Percentiles rank a stretch among this genome's conserved stretches.
phyloP scores from a whole-genome alignment of 176 grass and related monocot genomes.

The Echinochloa phyllopogon region DNA sequence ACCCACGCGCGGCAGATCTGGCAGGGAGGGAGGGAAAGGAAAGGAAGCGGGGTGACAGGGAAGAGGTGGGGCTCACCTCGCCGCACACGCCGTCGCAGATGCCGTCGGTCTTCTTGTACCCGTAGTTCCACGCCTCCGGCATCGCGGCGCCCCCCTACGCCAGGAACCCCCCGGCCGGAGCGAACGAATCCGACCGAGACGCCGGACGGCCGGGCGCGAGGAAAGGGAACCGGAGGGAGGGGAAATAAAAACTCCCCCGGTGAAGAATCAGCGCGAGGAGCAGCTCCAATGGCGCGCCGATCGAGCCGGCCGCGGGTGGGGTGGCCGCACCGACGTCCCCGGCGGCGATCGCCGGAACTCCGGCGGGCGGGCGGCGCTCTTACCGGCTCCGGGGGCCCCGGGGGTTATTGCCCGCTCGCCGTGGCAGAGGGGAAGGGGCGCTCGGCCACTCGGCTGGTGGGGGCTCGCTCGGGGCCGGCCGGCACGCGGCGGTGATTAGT shows the following conservation, averaged over 20 bases:
- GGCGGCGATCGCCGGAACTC: slow-evolving; percentile 41
- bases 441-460: neutral
- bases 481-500: slow-evolving; percentile 4
- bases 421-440: neutral
- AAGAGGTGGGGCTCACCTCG: slow-evolving; percentile 53
- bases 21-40: neutral
- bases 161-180: neutral
- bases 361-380: slow-evolving; percentile 19
- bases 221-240: neutral
- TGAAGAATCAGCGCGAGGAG: neutral
- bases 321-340: neutral
- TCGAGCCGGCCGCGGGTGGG: neutral
- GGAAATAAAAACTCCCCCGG: neutral
- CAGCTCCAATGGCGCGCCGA: slow-evolving; percentile 41
- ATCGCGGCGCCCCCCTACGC: slow-evolving; percentile 37
- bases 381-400: slow-evolving; percentile 8
- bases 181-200: slow-evolving; percentile 29
- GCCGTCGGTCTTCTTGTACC: slow-evolving; percentile 83
- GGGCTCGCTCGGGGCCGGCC: too few relatives aligned
- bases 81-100: slow-evolving; percentile 77
- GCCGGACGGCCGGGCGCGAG: neutral
- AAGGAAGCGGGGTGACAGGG: neutral
- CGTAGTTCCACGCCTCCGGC: slow-evolving; percentile 69
- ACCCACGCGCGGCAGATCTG: slow-evolving; percentile 50
- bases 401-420: neutral